A percentile compares a stretch with the other conserved stretches of the same genome.
Conservation (phyloP, 73 alveolate genomes). For the Tetrahymena malaccensis region DNA sequence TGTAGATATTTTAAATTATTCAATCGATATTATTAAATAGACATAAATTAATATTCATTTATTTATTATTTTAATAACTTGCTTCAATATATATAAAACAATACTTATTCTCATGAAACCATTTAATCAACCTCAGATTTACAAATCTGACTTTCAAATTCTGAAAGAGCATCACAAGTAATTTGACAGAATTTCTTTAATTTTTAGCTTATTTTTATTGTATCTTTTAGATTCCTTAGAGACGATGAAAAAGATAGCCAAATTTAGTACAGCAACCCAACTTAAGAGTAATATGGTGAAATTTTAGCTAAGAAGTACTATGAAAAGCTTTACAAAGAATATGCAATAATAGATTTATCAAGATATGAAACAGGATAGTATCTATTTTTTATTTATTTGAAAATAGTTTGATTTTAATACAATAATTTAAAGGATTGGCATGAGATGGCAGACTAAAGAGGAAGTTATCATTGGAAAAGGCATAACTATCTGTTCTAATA, state of each 20-base stretch:
- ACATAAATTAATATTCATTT: not conserved
- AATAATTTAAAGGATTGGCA: conserved; percentile 26
- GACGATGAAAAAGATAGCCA: conserved; percentile 23
- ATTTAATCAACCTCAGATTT: not conserved
- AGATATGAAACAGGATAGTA: conserved; percentile 56
- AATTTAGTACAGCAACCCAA: not conserved
- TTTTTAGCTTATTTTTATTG: not conserved
- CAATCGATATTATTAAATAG: not conserved
- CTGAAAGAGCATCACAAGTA: conserved; percentile 19
- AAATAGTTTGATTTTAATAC: too few species aligned
- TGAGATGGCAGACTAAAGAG: conserved; percentile 57
- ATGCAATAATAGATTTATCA: conserved; percentile 47
- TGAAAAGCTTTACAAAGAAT: conserved; percentile 44
- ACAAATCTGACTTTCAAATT: not conserved
- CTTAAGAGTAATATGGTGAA: conserved; percentile 4
- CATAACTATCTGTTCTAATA: conserved; percentile 43
- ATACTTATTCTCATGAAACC: not conserved
- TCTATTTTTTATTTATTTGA: not conserved
- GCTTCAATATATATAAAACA: not conserved
- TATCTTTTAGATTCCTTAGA: not conserved
- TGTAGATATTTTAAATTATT: not conserved
- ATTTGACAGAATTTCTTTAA: not conserved
- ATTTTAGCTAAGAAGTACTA: conserved; percentile 33
- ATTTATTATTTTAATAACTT: too few species aligned
- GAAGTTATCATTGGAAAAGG: conserved; percentile 54